These are phyloP conservation scores for Bipolaris sorokiniana DNA, from an alignment of 2,329 filamentous ascomycete species.

Conservation along the genomic window DNA sequence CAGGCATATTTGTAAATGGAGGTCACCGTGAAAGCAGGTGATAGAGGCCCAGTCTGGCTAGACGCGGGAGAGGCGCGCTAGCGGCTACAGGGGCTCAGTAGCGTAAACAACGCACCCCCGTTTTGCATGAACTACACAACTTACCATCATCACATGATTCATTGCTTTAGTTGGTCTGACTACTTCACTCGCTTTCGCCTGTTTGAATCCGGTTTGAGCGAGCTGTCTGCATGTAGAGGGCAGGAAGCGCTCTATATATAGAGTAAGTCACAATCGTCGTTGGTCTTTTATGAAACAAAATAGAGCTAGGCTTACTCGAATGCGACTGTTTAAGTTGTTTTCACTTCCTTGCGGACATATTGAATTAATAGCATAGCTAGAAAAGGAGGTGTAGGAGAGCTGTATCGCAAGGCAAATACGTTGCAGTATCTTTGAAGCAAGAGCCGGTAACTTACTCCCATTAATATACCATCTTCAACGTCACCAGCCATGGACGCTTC, in stretches of 20 bases:
- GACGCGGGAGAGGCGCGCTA: no score
- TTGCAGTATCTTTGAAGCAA: background rate
- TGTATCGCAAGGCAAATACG: no score
- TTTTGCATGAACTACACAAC: no score
- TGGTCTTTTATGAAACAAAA: background rate
- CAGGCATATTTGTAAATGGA: no score
- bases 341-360: background rate
- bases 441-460: background rate
- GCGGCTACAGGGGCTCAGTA: no score
- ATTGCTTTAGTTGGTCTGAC: background rate
- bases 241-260: no score
- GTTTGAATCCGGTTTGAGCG: background rate
- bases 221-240: no score
- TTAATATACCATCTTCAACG: background rate
- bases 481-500: conserved; percentile 5
- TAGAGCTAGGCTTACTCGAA: background rate
- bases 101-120: no score
- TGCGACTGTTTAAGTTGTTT: background rate
- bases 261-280: background rate
- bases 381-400: background rate
- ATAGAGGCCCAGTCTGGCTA: no score
- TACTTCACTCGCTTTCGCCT: background rate
- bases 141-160: no score
- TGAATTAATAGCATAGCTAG: background rate
- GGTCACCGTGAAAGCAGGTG: no score